Base-by-base conservation (phyloP, 257 asterid species). In the Ballota nigra region DNA sequence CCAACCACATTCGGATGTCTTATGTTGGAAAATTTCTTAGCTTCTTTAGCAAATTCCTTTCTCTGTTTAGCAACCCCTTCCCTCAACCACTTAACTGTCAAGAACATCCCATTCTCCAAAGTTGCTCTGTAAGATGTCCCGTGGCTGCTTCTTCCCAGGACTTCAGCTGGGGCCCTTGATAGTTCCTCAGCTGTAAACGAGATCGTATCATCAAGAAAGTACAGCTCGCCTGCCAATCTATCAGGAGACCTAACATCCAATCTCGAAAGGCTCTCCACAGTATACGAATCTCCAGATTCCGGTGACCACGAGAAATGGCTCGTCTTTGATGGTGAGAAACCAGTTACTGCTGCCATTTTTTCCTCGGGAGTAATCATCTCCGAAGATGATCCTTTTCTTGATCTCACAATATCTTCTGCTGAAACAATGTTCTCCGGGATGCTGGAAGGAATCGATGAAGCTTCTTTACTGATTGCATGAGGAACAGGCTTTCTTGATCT, bases 41-140 rank as follows among this genome's bases (percentile, higher is more conserved):
- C 99, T 85, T 89, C 99, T 75, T 94, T 94, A 16, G 99, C 92
- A 63, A 94, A 94, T 47, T 94, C 99, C 77, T 91, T 94, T 70
- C 97, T 89, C 83, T 89, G 98, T 76, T 94, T 94, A 0, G 99
- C 98, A 24, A 94, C 96, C 33, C 99, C 99, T 83, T 92, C 99
- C 80, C 99, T 86, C 86, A 94, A 70, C 99, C 99, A 94, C 76
- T 94, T 94, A 57, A 94, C 99, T 4, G 98, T 94, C 83, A 94
- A 78, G 83, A 94, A 83, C 81, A 89, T 20, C 18, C 99, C 99
- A 9, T 82, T 89, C 19, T 94, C 96, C 36, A 94, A 74, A 23
- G 96, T 88, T 24, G 99, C 96, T 74, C 86, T 75, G 70, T 94
- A 94, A 16, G 98, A 94, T 1, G 99, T 94, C 56, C 99, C 98